phyloP scores from a whole-genome alignment of 768 basidiomycete species.

The Tephrocybe rancida region DNA sequence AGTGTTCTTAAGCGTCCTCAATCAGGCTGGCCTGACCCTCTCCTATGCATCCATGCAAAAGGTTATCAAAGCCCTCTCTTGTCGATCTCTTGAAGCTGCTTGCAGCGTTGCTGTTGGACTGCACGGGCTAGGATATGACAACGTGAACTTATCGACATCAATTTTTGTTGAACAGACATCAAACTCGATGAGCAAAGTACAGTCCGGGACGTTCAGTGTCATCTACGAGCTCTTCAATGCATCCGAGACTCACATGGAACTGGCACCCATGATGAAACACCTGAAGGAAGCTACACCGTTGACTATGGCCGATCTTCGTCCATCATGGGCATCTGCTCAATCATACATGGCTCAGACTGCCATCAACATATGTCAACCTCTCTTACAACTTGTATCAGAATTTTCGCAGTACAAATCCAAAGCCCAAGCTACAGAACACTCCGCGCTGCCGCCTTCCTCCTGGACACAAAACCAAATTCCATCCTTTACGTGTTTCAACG shows the following conservation, averaged over 20 bases:
- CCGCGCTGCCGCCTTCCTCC: slow-evolving; percentile 18
- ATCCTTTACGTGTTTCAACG: slow-evolving; percentile 22
- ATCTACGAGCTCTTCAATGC: neutral
- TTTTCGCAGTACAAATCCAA: neutral
- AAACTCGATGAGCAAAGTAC: slow-evolving; percentile 30
- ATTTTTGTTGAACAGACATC: slow-evolving; percentile 31
- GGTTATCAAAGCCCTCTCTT: slow-evolving; percentile 3
- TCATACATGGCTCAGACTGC: neutral
- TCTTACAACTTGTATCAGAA: neutral
- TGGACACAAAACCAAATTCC: slow-evolving; percentile 25
- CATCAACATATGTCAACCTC: neutral
- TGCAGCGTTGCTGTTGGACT: neutral
- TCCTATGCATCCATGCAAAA: slow-evolving; percentile 3
- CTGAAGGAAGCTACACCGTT: neutral
- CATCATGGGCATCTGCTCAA: neutral
- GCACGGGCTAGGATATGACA: slow-evolving; percentile 5
- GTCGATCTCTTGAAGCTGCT: slow-evolving; percentile 2
- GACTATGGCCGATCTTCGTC: neutral
- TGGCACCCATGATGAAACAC: neutral
- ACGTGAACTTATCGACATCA: slow-evolving; percentile 18
- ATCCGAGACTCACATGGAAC: neutral
- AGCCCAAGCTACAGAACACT: slow-evolving; percentile 16
- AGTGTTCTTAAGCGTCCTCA: neutral
- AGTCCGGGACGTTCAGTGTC: slow-evolving; percentile 32
- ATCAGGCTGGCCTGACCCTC: slow-evolving; percentile 3